Percentiles rank a stretch among this genome's conserved stretches.
phyloP scores from a whole-genome alignment of 2,329 filamentous ascomycete species.

The Cytospora chrysosperma region DNA sequence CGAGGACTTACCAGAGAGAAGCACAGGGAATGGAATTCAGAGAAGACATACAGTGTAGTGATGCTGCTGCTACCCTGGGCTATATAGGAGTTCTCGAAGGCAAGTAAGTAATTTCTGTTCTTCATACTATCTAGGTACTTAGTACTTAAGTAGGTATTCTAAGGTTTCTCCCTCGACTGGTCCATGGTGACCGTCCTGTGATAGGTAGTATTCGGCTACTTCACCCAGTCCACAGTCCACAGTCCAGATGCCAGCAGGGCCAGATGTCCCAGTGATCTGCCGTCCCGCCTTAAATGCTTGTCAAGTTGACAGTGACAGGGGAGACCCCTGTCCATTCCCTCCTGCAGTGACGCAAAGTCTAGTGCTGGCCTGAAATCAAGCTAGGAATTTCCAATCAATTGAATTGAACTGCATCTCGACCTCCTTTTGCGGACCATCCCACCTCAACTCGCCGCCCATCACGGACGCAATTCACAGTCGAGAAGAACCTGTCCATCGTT shows the following conservation, averaged over 20 bases:
- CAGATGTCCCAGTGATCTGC: not conserved
- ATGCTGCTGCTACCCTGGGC: no score
- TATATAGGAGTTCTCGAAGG: no score
- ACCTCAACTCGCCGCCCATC: not conserved
- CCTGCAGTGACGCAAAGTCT: conserved; percentile 22
- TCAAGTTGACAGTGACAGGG: not conserved
- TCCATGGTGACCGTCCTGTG: no score
- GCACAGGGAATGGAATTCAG: no score
- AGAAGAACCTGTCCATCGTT: not conserved
- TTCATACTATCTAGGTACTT: no score
- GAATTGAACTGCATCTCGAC: not conserved
- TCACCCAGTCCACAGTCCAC: no score
- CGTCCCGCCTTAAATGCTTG: not conserved
- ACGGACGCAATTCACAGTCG: not conserved
- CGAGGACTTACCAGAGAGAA: no score
- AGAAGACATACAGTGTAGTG: no score
- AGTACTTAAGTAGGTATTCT: no score
- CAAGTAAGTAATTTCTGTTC: no score
- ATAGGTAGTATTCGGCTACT: not conserved
- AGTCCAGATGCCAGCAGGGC: no score
- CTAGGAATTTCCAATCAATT: not conserved
- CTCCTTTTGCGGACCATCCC: not conserved
- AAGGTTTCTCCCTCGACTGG: no score
- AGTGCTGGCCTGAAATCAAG: conserved; percentile 4
- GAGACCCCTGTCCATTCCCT: conserved; percentile 4